Evolutionary conservation across 2,329 filamentous ascomycete genomes (phyloP).

Genomic region (Cylindrodendrum hubeiense): DNA sequence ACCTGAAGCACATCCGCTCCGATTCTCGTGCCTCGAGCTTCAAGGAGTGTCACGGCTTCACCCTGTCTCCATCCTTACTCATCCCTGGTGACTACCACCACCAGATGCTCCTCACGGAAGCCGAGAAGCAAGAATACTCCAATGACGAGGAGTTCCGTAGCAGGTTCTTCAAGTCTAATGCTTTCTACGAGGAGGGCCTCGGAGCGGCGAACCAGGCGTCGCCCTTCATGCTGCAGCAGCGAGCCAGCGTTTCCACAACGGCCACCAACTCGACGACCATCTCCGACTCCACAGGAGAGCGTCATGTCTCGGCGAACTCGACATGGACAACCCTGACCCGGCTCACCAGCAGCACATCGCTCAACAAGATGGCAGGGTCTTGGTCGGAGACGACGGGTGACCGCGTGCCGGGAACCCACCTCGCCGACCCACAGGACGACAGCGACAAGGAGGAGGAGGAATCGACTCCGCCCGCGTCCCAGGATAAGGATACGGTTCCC

Average conservation of each 20-base stretch:
- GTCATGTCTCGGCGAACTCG: slow-evolving; percentile 66
- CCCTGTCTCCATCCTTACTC: slow-evolving; percentile 71
- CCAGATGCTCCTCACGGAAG: slow-evolving; percentile 59
- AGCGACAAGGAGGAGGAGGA: slow-evolving; percentile 45
- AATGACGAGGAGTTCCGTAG: slow-evolving; percentile 50
- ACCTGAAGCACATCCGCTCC: slow-evolving; percentile 52
- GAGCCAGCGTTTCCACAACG: slow-evolving; percentile 68
- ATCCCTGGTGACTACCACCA: slow-evolving; percentile 71
- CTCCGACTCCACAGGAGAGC: slow-evolving; percentile 62
- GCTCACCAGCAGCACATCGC: slow-evolving; percentile 65
- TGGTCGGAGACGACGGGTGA: slow-evolving; percentile 49
- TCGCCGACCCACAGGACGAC: slow-evolving; percentile 38
- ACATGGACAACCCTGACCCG: slow-evolving; percentile 66
- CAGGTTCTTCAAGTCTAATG: slow-evolving; percentile 31
- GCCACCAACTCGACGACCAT: slow-evolving; percentile 60
- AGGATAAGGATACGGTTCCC: slow-evolving; percentile 51
- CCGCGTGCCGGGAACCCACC: slow-evolving; percentile 43
- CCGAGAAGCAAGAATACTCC: slow-evolving; percentile 44
- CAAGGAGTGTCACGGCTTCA: slow-evolving; percentile 70
- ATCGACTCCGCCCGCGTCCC: slow-evolving; percentile 37
- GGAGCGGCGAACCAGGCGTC: slow-evolving; percentile 33
- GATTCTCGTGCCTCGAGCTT: slow-evolving; percentile 66
- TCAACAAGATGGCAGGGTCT: slow-evolving; percentile 50
- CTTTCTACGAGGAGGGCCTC: slow-evolving; percentile 37
- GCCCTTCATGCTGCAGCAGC: slow-evolving; percentile 51